Conservation (phyloP, 768 basidiomycete genomes). For the Lactarius psammicola region DNA sequence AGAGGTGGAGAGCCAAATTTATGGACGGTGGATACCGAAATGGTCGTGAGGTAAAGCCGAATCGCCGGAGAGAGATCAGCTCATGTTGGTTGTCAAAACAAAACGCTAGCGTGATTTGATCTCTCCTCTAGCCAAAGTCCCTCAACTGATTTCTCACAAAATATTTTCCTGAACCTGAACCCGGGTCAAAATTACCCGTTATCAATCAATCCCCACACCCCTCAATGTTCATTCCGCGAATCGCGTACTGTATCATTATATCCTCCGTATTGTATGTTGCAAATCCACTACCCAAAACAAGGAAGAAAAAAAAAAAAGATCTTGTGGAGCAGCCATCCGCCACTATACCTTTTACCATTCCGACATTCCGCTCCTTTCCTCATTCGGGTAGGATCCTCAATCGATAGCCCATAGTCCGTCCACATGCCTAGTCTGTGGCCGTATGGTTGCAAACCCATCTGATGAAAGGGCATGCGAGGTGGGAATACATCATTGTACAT, state of each 20-base stretch:
- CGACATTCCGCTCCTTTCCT: slow-evolving; percentile 10
- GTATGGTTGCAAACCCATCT: slow-evolving; percentile 7
- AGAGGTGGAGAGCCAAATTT: background rate
- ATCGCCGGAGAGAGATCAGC: slow-evolving; percentile 19
- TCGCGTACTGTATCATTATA: background rate
- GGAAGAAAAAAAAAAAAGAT: background rate
- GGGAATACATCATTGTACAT: background rate
- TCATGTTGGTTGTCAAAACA: slow-evolving; percentile 24
- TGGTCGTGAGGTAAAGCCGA: background rate
- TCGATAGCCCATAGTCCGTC: slow-evolving; percentile 15
- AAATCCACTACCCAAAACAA: background rate
- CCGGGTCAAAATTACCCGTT: background rate
- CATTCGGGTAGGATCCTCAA: background rate
- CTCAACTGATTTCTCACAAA: slow-evolving; percentile 10
- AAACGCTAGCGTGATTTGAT: slow-evolving; percentile 1
- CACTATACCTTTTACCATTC: background rate
- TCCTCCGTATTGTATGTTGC: background rate
- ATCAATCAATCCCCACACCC: slow-evolving; percentile 1
- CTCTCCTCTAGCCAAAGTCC: slow-evolving; percentile 27
- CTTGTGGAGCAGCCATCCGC: background rate
- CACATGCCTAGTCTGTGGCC: slow-evolving; percentile 3
- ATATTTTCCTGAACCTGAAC: slow-evolving; percentile 1
- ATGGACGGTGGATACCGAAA: background rate
- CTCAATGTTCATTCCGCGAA: background rate
- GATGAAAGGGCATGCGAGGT: background rate